These are phyloP conservation scores for Beauveria scarabaeidicola DNA, from an alignment of 2,329 filamentous ascomycete species.

Conservation along the genomic window DNA sequence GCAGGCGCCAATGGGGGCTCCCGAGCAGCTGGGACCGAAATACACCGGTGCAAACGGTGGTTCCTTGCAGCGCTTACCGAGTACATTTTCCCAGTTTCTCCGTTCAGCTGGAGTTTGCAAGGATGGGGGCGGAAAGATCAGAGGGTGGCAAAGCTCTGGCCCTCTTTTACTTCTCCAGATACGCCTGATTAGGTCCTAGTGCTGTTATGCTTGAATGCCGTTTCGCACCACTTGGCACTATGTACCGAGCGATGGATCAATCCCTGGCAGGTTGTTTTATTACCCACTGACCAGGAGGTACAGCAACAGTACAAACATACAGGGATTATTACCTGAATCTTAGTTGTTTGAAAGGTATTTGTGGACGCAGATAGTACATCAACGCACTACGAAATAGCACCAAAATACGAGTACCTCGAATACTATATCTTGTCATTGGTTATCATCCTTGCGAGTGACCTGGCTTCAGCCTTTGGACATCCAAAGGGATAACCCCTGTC, in stretches of 20 bases:
- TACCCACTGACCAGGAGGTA: no score
- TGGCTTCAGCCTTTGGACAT: no score
- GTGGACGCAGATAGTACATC: no score
- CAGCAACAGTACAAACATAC: no score
- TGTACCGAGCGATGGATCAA: not conserved
- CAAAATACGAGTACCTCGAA: no score
- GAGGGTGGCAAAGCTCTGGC: not conserved
- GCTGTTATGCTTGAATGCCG: not conserved
- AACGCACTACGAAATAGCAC: no score
- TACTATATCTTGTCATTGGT: no score
- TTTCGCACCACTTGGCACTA: not conserved
- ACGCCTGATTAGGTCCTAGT: constrained; percentile 4
- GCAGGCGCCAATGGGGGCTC: not conserved
- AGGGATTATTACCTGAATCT: no score
- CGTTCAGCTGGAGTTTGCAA: constrained; percentile 4
- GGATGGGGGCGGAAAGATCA: constrained; percentile 3
- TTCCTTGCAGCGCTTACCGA: constrained; percentile 7
- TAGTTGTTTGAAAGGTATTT: no score
- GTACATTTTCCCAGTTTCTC: not conserved
- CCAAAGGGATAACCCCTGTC: not conserved
- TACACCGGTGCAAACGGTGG: constrained; percentile 5
- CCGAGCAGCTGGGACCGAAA: constrained; percentile 9
- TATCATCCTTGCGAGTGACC: no score
- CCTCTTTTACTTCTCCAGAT: constrained; percentile 10
- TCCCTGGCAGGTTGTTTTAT: no score